Percentiles rank a stretch among this genome's conserved stretches.
These are phyloP conservation scores for Oxyria digyna DNA, from an alignment of 148 eudicot species.

Conservation along the genomic window DNA sequence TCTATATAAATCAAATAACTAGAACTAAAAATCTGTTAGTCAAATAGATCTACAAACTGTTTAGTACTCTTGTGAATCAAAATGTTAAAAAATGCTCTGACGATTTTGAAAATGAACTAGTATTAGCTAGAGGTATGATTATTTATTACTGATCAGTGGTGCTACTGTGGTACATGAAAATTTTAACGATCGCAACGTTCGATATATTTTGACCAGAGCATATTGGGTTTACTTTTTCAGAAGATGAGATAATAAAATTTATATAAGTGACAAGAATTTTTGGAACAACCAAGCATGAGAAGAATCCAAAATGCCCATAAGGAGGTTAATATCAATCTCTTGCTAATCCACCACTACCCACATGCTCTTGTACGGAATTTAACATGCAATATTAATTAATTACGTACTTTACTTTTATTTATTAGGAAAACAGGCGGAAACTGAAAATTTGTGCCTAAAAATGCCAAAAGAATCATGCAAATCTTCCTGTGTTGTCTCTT, in stretches of 20 bases:
- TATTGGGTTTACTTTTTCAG: background rate
- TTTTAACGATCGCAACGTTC: background rate
- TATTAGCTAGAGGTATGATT: too few species aligned
- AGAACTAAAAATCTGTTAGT: too few species aligned
- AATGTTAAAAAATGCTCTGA: background rate
- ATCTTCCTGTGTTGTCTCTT: background rate
- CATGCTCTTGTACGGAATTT: background rate
- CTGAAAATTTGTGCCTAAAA: background rate
- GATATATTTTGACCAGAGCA: background rate
- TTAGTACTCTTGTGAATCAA: too few species aligned
- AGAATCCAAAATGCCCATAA: background rate
- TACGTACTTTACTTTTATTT: background rate
- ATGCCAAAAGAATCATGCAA: background rate
- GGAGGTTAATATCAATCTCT: background rate
- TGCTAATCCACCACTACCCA: background rate
- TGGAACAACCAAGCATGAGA: background rate
- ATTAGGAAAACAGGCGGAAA: background rate
- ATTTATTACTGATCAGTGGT: too few species aligned
- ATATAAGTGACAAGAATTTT: background rate
- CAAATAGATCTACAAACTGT: too few species aligned
- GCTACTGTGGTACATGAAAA: too few species aligned
- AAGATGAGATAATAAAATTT: background rate
- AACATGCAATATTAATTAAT: background rate
- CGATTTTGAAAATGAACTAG: background rate
- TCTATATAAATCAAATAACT: too few species aligned